Evolutionary conservation across 257 asterid species (phyloP).

Genomic region (Penstemon barbatus): DNA sequence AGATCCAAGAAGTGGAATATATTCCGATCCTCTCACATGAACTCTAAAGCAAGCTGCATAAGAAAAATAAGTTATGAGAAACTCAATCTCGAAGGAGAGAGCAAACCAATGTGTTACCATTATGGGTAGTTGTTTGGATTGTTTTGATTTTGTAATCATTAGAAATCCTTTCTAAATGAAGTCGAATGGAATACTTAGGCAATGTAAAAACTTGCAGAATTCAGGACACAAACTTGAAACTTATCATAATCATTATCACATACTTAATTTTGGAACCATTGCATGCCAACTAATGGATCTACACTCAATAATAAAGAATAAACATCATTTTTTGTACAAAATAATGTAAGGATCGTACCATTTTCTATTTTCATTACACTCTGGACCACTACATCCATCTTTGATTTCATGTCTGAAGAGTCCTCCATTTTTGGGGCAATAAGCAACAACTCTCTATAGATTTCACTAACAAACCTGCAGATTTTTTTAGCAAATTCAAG

Average conservation of each 20-base stretch:
- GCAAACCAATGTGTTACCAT: background rate
- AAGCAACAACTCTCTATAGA: slow-evolving; percentile 68
- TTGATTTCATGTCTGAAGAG: slow-evolving; percentile 71
- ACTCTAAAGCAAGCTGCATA: slow-evolving; percentile 91
- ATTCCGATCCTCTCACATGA: slow-evolving; percentile 94
- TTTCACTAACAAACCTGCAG: slow-evolving; percentile 83
- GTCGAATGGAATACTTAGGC: too few relatives aligned
- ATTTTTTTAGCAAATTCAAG: slow-evolving; percentile 78
- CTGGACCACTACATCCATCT: slow-evolving; percentile 96
- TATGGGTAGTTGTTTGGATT: too few relatives aligned
- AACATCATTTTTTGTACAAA: background rate
- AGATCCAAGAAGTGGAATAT: slow-evolving; percentile 72
- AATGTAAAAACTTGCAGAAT: background rate
- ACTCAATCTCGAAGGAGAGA: slow-evolving; percentile 15
- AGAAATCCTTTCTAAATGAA: too few relatives aligned
- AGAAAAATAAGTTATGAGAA: slow-evolving; percentile 27
- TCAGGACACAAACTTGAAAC: background rate
- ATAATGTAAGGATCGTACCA: slow-evolving; percentile 44
- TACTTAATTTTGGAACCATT: slow-evolving; percentile 6
- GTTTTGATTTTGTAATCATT: too few relatives aligned
- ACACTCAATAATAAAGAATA: slow-evolving; percentile 7
- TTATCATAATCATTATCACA: background rate
- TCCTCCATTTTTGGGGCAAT: slow-evolving; percentile 83
- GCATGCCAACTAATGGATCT: slow-evolving; percentile 1
- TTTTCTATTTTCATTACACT: slow-evolving; percentile 88